Evolutionary conservation across 257 asterid species (phyloP).

Genomic region (Hygrophila difformis): DNA sequence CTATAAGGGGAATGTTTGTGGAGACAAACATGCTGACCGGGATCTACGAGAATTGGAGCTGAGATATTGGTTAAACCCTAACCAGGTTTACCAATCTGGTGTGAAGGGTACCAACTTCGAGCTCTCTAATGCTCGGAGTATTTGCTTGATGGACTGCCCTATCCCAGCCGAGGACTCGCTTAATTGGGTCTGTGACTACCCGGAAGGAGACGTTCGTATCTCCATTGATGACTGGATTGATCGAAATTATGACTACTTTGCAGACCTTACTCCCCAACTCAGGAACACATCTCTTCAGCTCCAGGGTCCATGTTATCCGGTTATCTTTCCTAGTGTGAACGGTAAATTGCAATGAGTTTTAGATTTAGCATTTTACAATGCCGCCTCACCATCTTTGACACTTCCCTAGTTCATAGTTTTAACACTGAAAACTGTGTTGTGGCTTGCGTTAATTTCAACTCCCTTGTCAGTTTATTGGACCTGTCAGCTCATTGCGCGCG

Average conservation of each 20-base stretch:
- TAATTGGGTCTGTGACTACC: slow-evolving; percentile 97
- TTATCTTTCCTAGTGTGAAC: slow-evolving; percentile 88
- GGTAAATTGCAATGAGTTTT: too few species aligned
- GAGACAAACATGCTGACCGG: slow-evolving; percentile 66
- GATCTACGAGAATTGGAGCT: slow-evolving; percentile 84
- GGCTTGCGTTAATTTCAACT: neutral
- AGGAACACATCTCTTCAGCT: slow-evolving; percentile 96
- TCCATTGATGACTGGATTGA: slow-evolving; percentile 85
- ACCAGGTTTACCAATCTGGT: slow-evolving; percentile 87
- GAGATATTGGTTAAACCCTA: slow-evolving; percentile 88
- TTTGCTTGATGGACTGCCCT: slow-evolving; percentile 98
- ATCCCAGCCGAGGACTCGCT: slow-evolving; percentile 85
- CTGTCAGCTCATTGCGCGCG: slow-evolving; percentile 93
- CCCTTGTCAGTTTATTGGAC: slow-evolving; percentile 79
- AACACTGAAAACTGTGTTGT: too few species aligned
- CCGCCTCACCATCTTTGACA: too few species aligned
- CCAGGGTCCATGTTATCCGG: slow-evolving; percentile 98
- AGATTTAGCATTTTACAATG: too few species aligned
- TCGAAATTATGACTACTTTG: slow-evolving; percentile 88
- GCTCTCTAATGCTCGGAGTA: slow-evolving; percentile 77
- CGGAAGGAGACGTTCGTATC: slow-evolving; percentile 78
- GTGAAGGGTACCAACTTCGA: slow-evolving; percentile 55
- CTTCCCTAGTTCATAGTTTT: too few species aligned
- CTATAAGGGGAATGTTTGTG: slow-evolving; percentile 90
- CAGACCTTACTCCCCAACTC: slow-evolving; percentile 87